These are phyloP conservation scores for Meira miltonrushii DNA, from an alignment of 1,284 basidiomycete species.

Conservation along the genomic window DNA sequence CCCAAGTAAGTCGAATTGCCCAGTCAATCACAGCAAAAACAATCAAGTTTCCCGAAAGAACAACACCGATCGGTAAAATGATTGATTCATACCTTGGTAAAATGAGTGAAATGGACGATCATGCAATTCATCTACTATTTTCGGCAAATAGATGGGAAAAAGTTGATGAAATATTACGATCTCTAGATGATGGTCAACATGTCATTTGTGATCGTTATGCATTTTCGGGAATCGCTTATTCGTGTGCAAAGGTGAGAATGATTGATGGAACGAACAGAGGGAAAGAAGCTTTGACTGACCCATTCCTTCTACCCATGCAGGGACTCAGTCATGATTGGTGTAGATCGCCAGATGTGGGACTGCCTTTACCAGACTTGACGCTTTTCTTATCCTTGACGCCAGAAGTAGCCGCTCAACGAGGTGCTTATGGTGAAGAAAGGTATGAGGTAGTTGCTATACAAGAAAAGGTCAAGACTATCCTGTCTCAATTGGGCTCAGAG, in stretches of 20 bases:
- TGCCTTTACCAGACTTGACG: constrained; percentile 82
- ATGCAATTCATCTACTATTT: constrained; percentile 87
- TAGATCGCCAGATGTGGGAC: constrained; percentile 71
- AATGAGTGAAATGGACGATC: constrained; percentile 79
- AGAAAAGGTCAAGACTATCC: constrained; percentile 44
- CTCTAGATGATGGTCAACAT: constrained; percentile 64
- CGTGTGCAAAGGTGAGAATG: constrained; percentile 67
- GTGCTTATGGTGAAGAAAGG: constrained; percentile 83
- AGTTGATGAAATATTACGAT: constrained; percentile 14
- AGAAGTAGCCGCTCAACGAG: constrained; percentile 66
- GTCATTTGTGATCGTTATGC: constrained; percentile 91
- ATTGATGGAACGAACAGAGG: constrained; percentile 49
- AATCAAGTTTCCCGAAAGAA: constrained; percentile 63
- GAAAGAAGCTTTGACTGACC: neutral
- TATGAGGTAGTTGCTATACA: constrained; percentile 54
- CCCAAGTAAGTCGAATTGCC: constrained; percentile 41
- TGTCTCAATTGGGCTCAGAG: constrained; percentile 30
- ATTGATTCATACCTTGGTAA: constrained; percentile 85
- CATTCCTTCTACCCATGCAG: constrained; percentile 37
- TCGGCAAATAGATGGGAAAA: constrained; percentile 92
- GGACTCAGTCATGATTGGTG: constrained; percentile 70
- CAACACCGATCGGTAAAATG: constrained; percentile 84
- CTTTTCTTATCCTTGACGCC: constrained; percentile 81
- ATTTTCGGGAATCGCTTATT: constrained; percentile 93
- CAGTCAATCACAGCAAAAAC: constrained; percentile 22